Evolutionary conservation across 768 basidiomycete species (phyloP), one percentile per base, ranked within the genome.

Genomic region (Cubamyces lactineus): DNA sequence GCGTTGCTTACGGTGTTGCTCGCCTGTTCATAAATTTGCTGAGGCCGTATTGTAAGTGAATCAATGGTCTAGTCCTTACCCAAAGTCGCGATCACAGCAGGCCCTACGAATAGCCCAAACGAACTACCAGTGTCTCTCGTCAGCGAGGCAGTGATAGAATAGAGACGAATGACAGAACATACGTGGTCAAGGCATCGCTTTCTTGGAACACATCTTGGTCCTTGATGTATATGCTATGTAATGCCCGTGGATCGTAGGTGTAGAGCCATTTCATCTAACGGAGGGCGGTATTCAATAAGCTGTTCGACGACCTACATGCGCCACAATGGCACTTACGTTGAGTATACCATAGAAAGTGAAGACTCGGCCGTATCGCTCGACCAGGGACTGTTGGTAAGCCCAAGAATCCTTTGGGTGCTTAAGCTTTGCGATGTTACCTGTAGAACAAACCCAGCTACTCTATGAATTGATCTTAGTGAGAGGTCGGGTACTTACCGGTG

Each of bases 91-190:
- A 69, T 45, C 8, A 69, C 38, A 0, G 64, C 63, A 12, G 63
- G 61, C 4, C 68, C 68, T 12, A 9, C 57, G 19, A 26, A 47
- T 24, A 21, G 46, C 6, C 26, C 42, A 53, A 3, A 75, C 76
- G 55, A 81, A 83, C 19, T 26, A 2, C 12, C 15, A 3, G 41
- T 17, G 12, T 12, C n/a, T 15, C 16, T 3, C 12, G 19, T 17
- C n/a, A 47, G 13, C n/a, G 12, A n/a, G 13, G 7, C n/a, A n/a
- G n/a, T n/a, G n/a, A n/a, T 5, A 24, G 23, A 6, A 21, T 23
- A 6, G 5, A 34, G 34, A 11, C 23, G 46, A 5, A 23, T 8
- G 23, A 3, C 28, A 45, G n/a, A 12, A 46, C 23, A 16, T 56
- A 53, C 49, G 41, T 28, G 56, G 47, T 34, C 41, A 57, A 49